These are phyloP conservation scores for Phylloporus arenicola DNA, from an alignment of 768 basidiomycete species.

Conservation along the genomic window DNA sequence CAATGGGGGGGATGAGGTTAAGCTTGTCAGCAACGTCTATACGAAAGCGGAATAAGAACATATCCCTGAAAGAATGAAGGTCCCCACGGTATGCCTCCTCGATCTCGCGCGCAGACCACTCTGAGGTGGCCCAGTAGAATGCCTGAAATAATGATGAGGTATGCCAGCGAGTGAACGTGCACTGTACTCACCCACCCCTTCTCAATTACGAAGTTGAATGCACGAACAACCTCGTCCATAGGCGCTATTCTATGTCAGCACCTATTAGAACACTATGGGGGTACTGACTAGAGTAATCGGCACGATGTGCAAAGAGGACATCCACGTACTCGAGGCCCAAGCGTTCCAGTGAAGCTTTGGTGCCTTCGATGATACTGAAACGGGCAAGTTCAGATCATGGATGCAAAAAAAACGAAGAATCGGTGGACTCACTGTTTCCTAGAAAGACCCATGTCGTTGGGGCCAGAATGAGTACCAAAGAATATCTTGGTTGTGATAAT, in stretches of 20 bases:
- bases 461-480: constrained; percentile 48
- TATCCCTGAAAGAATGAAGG: neutral
- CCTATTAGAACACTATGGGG: neutral
- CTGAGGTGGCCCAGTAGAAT: constrained; percentile 48
- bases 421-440: constrained; percentile 25
- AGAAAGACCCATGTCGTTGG: constrained; percentile 37
- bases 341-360: constrained; percentile 44
- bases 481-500: constrained; percentile 55
- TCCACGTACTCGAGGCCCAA: constrained; percentile 53
- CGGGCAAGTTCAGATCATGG: neutral
- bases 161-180: neutral
- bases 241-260: constrained; percentile 26
- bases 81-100: constrained; percentile 37
- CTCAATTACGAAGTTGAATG: constrained; percentile 52
- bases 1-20: constrained; percentile 44
- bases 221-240: constrained; percentile 54
- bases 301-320: constrained; percentile 45
- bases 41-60: neutral
- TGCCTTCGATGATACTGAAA: constrained; percentile 49
- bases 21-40: constrained; percentile 46
- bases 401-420: neutral
- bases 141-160: constrained; percentile 18
- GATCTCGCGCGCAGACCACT: constrained; percentile 51
- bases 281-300: constrained; percentile 33
- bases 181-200: constrained; percentile 36